Conservation (phyloP, 768 basidiomycete genomes). For the Phlebiopsis gigantea region DNA sequence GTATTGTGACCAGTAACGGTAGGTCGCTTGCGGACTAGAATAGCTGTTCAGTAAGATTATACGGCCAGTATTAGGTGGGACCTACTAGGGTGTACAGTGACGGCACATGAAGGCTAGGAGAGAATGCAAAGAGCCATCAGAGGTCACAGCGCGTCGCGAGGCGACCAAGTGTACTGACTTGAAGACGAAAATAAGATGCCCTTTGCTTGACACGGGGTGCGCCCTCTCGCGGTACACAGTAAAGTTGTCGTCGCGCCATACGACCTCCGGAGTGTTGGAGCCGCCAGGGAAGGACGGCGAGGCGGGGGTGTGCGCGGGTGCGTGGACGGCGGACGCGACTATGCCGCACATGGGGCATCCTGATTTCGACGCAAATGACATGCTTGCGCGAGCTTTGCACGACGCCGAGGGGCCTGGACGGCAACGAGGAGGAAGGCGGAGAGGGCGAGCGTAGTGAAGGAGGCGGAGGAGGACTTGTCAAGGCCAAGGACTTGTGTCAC, state of each 20-base stretch:
- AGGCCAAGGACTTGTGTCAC: background rate
- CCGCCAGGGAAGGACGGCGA: slow-evolving; percentile 41
- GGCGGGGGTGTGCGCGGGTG: slow-evolving; percentile 30
- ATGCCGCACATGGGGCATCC: slow-evolving; percentile 79
- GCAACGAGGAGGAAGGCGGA: background rate
- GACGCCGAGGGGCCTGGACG: background rate
- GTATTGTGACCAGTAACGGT: slow-evolving; percentile 61
- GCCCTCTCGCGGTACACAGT: slow-evolving; percentile 67
- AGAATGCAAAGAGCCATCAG: slow-evolving; percentile 12
- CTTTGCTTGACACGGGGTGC: slow-evolving; percentile 67
- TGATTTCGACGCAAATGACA: slow-evolving; percentile 55
- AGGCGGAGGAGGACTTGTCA: background rate
- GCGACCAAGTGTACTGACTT: slow-evolving; percentile 45
- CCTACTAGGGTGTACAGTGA: slow-evolving; percentile 70
- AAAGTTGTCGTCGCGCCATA: slow-evolving; percentile 76
- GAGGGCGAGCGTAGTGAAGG: slow-evolving; percentile 11
- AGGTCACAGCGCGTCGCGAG: background rate
- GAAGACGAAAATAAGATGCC: slow-evolving; percentile 70
- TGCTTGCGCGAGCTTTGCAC: slow-evolving; percentile 14
- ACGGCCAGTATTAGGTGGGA: too few relatives aligned
- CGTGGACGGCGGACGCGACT: slow-evolving; percentile 48
- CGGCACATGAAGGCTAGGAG: slow-evolving; percentile 64
- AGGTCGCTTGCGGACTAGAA: slow-evolving; percentile 68
- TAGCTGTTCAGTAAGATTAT: too few relatives aligned
- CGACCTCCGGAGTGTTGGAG: slow-evolving; percentile 50